Percentiles rank a stretch among this genome's conserved stretches.
Evolutionary conservation across 1,284 basidiomycete genomes (phyloP).

Genomic region (Rugosomyces carneus): DNA sequence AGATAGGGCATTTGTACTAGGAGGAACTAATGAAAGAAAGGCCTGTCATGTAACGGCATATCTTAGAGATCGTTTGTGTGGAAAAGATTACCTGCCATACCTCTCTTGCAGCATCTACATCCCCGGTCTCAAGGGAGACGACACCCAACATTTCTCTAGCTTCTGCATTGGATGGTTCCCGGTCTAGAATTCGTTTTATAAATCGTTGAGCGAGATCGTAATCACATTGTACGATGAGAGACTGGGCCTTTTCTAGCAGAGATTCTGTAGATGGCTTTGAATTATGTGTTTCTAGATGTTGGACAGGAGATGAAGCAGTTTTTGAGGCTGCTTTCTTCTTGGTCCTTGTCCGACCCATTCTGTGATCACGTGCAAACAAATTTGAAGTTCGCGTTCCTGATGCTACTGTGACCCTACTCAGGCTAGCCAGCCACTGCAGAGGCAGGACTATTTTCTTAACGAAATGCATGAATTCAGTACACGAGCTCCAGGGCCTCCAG

Average conservation of each 20-base stretch:
- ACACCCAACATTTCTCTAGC: slow-evolving; percentile 80
- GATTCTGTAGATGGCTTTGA: slow-evolving; percentile 39
- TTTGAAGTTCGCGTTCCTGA: not conserved
- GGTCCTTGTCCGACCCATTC: slow-evolving; percentile 58
- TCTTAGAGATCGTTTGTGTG: slow-evolving; percentile 4
- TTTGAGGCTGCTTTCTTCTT: slow-evolving; percentile 45
- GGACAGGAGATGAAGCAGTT: slow-evolving; percentile 24
- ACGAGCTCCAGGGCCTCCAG: slow-evolving; percentile 23
- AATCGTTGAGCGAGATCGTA: slow-evolving; percentile 79
- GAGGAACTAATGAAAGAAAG: slow-evolving; percentile 57
- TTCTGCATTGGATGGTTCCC: slow-evolving; percentile 60
- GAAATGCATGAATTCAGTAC: slow-evolving; percentile 24
- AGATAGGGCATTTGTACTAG: slow-evolving; percentile 49
- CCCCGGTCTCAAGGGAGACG: slow-evolving; percentile 71
- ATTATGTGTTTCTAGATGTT: slow-evolving; percentile 17
- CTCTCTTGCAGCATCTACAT: slow-evolving; percentile 67
- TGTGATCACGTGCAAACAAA: slow-evolving; percentile 20
- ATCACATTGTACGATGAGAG: slow-evolving; percentile 76
- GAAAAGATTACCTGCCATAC: slow-evolving; percentile 34
- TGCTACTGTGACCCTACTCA: too few species aligned
- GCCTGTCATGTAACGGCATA: slow-evolving; percentile 37
- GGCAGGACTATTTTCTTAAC: not conserved
- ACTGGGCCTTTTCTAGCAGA: slow-evolving; percentile 70
- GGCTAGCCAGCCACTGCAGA: too few species aligned
- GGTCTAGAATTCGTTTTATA: slow-evolving; percentile 61